Base-by-base conservation (phyloP, 2,329 filamentous ascomycete genomes). In the Colletotrichum eremochloae region DNA sequence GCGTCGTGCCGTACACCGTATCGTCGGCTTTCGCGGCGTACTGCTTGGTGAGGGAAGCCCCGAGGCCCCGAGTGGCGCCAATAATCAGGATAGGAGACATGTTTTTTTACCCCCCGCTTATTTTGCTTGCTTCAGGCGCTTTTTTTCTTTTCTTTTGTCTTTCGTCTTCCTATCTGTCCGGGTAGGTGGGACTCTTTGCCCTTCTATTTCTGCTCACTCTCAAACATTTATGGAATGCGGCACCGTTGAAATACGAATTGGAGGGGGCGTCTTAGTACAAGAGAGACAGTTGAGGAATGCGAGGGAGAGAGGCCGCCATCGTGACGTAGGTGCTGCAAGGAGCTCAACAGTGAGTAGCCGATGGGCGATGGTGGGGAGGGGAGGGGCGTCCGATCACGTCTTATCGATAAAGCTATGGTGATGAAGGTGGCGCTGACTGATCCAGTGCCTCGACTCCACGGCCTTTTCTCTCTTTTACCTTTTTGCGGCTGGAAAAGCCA, bases 41-140 rank as follows among this genome's bases (percentile, higher is more conserved):
- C 60, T 86, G 81, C 74, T 88, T 87, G 40, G 85, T 84, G 38
- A 94, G 84, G 24, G 88, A 87, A 61, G 88, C 88, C 4, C 92
- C 92, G 4, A 94, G 85, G 65, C 92, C 92, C 53, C 92, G 86
- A 1, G 91, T 93, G 3, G 90, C 91, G 60, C 92, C 92, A 38
- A 94, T 84, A 38, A 94, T 85, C 2, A 94, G 85, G 44, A 92
- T 82, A 46, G 84, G 85, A 24, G 83, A 75, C 85, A 87, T 87
- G 53, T 38, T 79, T 63, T 62, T 12, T 24, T 24, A 24, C 24
- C 24, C 24, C 11, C 57, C 42, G n/a, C 42, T 31, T 31, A 38
- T n/a, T 20, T 20, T 9, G 29, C n/a, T 61, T 9, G 20, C 9
- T 40, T 24, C n/a, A 31, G 38, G 38, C 14, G 3, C 7, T 12